These are phyloP conservation scores for Phoenix dactylifera DNA, from an alignment of 176 grass and related monocot genomes.

Conservation along the genomic window DNA sequence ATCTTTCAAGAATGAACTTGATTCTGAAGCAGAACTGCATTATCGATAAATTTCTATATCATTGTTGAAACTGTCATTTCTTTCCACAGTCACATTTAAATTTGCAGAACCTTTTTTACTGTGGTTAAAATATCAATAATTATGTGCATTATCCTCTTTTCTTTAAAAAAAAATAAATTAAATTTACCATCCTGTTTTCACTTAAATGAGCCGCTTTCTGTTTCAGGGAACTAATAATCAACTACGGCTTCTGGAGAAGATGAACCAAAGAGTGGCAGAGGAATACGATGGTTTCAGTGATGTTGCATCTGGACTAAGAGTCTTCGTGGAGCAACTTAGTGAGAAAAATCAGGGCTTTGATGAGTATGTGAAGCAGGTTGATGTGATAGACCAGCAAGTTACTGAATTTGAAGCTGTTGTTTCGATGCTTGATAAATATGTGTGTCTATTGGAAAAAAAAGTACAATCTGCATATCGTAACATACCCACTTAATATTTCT, in stretches of 20 bases:
- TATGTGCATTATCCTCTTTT: neutral
- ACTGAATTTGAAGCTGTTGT: slow-evolving; percentile 85
- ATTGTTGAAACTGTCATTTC: too few species aligned
- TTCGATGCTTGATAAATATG: slow-evolving; percentile 79
- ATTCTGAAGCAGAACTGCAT: too few species aligned
- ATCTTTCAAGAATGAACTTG: too few species aligned
- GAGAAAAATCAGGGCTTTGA: slow-evolving; percentile 66
- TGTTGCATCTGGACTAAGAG: slow-evolving; percentile 68
- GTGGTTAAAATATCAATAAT: too few species aligned
- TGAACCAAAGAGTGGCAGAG: slow-evolving; percentile 52
- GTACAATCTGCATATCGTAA: slow-evolving; percentile 44
- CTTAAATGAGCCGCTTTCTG: neutral
- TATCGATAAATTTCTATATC: too few species aligned
- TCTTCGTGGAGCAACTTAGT: slow-evolving; percentile 83
- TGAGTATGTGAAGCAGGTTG: slow-evolving; percentile 55
- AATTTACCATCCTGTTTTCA: neutral
- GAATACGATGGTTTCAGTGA: slow-evolving; percentile 76
- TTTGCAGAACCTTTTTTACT: too few species aligned
- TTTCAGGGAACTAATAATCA: slow-evolving; percentile 80
- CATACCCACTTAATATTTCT: slow-evolving; percentile 14
- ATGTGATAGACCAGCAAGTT: slow-evolving; percentile 71
- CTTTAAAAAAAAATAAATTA: neutral
- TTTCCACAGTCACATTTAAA: too few species aligned
- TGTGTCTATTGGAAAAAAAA: slow-evolving; percentile 79
- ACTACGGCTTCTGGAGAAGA: slow-evolving; percentile 65